A percentile compares a stretch with the other conserved stretches of the same genome.
Conservation (phyloP, 2,329 filamentous ascomycete genomes). For the Talaromyces sp. region DNA sequence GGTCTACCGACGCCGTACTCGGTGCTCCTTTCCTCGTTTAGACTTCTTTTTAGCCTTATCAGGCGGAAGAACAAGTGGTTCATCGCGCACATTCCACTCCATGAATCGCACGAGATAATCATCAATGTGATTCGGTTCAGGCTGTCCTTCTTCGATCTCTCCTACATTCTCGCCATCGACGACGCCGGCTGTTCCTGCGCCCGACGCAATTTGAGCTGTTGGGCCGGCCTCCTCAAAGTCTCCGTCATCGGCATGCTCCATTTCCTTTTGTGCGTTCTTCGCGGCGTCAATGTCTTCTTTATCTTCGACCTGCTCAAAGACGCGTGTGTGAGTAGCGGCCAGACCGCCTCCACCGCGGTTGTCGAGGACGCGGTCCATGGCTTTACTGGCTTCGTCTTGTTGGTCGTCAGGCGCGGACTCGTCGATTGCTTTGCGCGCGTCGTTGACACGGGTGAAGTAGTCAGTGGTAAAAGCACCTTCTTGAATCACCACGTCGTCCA, state of each 20-base stretch:
- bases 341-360: conserved; percentile 56
- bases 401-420: conserved; percentile 55
- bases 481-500: conserved; percentile 97
- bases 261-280: conserved; percentile 81
- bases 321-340: conserved; percentile 52
- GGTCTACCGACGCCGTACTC: conserved; percentile 36
- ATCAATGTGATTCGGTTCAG: conserved; percentile 61
- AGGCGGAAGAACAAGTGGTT: conserved; percentile 46
- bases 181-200: conserved; percentile 22
- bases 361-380: conserved; percentile 82
- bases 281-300: conserved; percentile 87
- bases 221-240: conserved; percentile 69
- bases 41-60: conserved; percentile 49
- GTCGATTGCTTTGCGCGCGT: conserved; percentile 64
- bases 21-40: conserved; percentile 48
- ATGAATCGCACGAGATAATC: conserved; percentile 72
- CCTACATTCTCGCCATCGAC: conserved; percentile 36
- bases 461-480: conserved; percentile 98
- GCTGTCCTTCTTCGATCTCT: conserved; percentile 27
- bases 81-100: conserved; percentile 54
- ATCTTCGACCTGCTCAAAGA: conserved; percentile 81
- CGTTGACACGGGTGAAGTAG: conserved; percentile 74
- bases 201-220: conserved; percentile 32
- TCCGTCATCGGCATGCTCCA: conserved; percentile 75
- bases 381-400: conserved; percentile 71